Base-by-base conservation (phyloP, 2,329 filamentous ascomycete species). In the Exserohilum rostratum region DNA sequence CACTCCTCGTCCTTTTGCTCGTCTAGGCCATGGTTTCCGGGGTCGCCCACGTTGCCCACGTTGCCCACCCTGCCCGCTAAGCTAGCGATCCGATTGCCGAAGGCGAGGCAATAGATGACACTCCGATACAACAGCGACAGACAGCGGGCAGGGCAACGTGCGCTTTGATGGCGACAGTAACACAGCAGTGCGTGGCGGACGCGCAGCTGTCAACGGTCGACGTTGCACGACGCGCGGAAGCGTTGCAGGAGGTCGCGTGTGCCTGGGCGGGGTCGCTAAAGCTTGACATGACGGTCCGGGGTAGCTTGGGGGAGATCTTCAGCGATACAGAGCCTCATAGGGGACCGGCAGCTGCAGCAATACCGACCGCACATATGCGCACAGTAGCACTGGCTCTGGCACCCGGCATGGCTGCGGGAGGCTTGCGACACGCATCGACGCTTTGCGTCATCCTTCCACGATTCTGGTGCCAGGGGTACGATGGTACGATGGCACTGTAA, bases 321-420 rank as follows among this genome's bases (percentile, higher is more conserved):
- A 25, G 33, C 34, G 27, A 40, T 29, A 54, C 39, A 50, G 15
- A 61, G 65, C 61, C 63, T 65, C 63, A 64, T 40, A 47, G 52
- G 40, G 22, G 33, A 49, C 46, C 48, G 52, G 42, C 57, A 55
- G 58, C 51, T 55, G 53, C 46, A 58, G 48, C 53, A 55, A 35
- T 35, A 17, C 7, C 15, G 17, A 17, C 15, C 15, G 17, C 17
- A 18, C 15, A 35, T 35, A 11, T 57, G 18, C 7, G 22, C 35
- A 46, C 25, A 43, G 40, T 48, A 42, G 55, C 38, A 39, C 17
- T 51, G 34, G 54, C 51, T 53, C 47, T 45, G 31, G 13, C 43
- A 58, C 52, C 65, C 55, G 38, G 63, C 50, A 55, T 55, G 10
- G 37, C 31, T 25, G 50, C 35, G 33, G 22, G 45, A 31, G 49